Evolutionary conservation across 345 rosid genomes (phyloP), one percentile per base, ranked within the genome.

Genomic region (Jatropha curcas): DNA sequence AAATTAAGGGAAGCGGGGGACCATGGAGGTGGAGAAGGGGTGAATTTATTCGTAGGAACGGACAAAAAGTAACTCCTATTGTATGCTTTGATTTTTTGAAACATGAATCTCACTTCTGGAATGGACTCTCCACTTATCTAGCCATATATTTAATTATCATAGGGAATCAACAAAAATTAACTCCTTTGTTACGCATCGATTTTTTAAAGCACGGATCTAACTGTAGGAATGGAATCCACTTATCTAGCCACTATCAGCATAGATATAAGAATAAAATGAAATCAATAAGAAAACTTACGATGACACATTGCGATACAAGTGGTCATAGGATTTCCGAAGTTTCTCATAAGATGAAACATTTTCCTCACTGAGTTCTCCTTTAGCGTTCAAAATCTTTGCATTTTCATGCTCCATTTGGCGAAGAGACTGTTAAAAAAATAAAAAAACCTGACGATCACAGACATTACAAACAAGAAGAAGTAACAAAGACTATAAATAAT

Each of bases 361-460:
- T 81, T 96, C 98, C 76, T 96, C 99, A 76, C 90, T 91, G 48
- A 91, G 92, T 84, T 96, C 99, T 77, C 99, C 99, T 84, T 92
- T 95, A 67, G 94, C 97, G 85, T 86, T 90, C 77, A 95, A 82
- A 74, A 88, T 87, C 83, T 90, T 93, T 45, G 97, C 87, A 85
- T 93, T 90, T 74, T 96, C 99, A 79, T 93, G 87, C 85, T 96
- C 99, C 97, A 96, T 93, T 76, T 93, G 99, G 71, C 88, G 89
- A 77, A 96, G 98, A 27, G 86, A 87, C 99, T 96, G 71, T 57
- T 60, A 70, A 68, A 28, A 65, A 48, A 69, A 73, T 67, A 66
- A 10, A 74, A 75, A 66, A 70, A 70, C 68, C 35, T 25, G 31
- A 72, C 35, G 67, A 51, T 46, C 58, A 25, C 27, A 65, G 52